Evolutionary conservation across 176 grass and related monocot species (phyloP).

Genomic region (Musa itinerans): DNA sequence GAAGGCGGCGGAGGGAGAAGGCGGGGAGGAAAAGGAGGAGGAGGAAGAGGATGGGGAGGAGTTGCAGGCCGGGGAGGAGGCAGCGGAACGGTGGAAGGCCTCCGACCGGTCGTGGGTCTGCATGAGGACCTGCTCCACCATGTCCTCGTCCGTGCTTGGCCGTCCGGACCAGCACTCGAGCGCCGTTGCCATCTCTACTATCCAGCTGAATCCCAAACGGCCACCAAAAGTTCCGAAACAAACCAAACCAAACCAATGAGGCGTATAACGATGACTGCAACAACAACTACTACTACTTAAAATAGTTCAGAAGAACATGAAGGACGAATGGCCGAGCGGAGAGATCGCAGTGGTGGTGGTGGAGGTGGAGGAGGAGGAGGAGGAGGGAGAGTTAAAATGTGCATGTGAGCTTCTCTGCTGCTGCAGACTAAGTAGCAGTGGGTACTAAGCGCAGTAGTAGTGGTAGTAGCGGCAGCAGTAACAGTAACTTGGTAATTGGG

Average conservation of each 20-base stretch:
- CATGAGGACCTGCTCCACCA: constrained; percentile 99
- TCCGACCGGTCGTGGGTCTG: constrained; percentile 72
- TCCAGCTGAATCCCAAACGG: neutral
- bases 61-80: constrained; percentile 21
- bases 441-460: too few species aligned
- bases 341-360: neutral
- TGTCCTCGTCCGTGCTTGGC: constrained; percentile 95
- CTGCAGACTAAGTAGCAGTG: too few species aligned
- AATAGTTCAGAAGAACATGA: neutral
- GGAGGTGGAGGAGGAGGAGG: neutral
- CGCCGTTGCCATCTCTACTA: constrained; percentile 62
- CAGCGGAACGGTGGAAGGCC: constrained; percentile 47
- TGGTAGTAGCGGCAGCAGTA: neutral
- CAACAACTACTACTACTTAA: neutral
- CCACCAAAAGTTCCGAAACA: too few species aligned
- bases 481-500: neutral
- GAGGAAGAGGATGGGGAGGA: constrained; percentile 10
- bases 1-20: constrained; percentile 2
- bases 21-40: constrained; percentile 16
- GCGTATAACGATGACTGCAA: neutral
- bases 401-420: constrained; percentile 25
- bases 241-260: neutral
- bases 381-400: constrained; percentile 12
- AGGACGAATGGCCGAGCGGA: neutral
- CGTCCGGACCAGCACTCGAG: constrained; percentile 98